Evolutionary conservation across 202 grass and related monocot genomes (phyloP).

Genomic region (Elaeis oleifera): DNA sequence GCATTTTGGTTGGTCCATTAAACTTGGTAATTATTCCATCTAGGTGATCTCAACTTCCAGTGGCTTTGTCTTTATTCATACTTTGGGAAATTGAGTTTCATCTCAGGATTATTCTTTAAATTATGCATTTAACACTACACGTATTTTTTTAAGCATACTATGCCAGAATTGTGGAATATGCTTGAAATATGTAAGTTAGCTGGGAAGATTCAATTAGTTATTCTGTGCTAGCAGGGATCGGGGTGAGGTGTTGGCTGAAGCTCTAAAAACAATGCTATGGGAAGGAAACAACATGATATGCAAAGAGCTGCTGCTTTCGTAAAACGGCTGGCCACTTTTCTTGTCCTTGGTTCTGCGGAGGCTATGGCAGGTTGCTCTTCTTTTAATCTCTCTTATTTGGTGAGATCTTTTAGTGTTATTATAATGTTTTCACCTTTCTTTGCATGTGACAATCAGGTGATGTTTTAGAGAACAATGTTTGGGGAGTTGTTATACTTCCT

Average conservation of each 20-base stretch:
- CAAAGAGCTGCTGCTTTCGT: constrained; percentile 87
- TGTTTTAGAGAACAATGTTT: no score
- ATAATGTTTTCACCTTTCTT: no score
- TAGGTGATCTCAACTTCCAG: no score
- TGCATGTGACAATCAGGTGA: no score
- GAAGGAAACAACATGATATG: constrained; percentile 86
- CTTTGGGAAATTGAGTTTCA: no score
- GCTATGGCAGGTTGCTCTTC: constrained; percentile 44
- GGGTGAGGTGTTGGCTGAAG: constrained; percentile 79
- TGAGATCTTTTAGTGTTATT: constrained; percentile 4
- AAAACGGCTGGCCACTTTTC: constrained; percentile 82
- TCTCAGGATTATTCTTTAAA: no score
- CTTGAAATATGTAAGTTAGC: not conserved
- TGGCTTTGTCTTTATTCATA: no score
- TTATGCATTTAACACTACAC: no score
- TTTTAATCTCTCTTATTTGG: constrained; percentile 3
- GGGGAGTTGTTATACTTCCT: no score
- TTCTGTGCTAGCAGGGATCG: constrained; percentile 38
- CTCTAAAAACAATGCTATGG: constrained; percentile 86
- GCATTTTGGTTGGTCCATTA: no score
- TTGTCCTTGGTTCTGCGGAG: constrained; percentile 79
- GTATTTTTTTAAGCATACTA: no score
- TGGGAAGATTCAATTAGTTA: not conserved
- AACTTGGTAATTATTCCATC: no score
- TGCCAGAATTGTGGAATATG: not conserved